Conservation (phyloP, 305 asterid species). For the Nicotiana rustica region DNA sequence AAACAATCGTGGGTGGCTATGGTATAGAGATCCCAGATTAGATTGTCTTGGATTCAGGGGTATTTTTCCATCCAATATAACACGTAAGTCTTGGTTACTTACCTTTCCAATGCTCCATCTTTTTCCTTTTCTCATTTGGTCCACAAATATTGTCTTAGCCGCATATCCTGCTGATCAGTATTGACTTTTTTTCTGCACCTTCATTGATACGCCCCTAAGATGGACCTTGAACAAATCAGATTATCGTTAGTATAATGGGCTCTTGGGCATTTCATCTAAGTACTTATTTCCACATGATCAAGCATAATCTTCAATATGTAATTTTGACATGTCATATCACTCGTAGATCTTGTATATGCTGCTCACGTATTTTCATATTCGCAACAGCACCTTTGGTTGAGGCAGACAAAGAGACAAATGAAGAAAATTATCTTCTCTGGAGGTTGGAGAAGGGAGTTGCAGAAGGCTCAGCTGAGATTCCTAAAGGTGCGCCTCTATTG, state of each 20-base stretch:
- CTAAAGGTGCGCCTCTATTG: slow-evolving; percentile 57
- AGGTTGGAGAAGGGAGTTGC: slow-evolving; percentile 93
- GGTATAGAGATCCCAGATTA: slow-evolving; percentile 86
- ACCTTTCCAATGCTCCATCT: slow-evolving; percentile 17
- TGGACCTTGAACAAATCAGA: not conserved
- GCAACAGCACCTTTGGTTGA: slow-evolving; percentile 88
- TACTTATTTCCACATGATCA: slow-evolving; percentile 1
- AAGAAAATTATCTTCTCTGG: slow-evolving; percentile 77
- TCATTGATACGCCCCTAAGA: not conserved
- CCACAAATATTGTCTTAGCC: not conserved
- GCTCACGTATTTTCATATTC: slow-evolving; percentile 23
- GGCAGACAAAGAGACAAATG: slow-evolving; percentile 74
- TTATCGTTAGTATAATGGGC: not conserved
- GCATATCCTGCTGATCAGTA: slow-evolving; percentile 11
- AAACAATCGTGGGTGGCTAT: slow-evolving; percentile 68
- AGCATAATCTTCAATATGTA: not conserved
- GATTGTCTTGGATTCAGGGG: slow-evolving; percentile 88
- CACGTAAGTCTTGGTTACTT: slow-evolving; percentile 57
- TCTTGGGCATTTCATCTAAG: not conserved
- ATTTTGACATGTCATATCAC: not conserved
- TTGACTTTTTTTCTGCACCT: not conserved
- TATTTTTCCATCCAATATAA: slow-evolving; percentile 71
- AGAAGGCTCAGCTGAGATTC: slow-evolving; percentile 88
- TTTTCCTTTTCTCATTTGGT: slow-evolving; percentile 24
- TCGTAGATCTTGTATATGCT: not conserved